A percentile compares a stretch with the other conserved stretches of the same genome.
Conservation (phyloP, 2,329 filamentous ascomycete genomes). For the Pseudocercospora cruenta region DNA sequence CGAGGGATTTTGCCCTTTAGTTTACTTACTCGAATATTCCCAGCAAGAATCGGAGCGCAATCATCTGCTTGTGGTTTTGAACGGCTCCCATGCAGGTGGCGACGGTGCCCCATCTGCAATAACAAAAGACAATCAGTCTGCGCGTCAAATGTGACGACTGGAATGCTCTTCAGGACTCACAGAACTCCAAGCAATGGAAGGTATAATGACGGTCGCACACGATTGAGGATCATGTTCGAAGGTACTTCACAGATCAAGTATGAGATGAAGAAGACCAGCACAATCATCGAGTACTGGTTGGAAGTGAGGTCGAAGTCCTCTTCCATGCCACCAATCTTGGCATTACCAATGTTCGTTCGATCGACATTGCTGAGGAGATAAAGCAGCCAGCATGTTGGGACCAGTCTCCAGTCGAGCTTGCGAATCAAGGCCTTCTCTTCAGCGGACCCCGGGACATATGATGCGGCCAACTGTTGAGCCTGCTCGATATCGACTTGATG, state of each 20-base stretch:
- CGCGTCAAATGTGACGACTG: not conserved
- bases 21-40: slow-evolving; percentile 32
- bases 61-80: slow-evolving; percentile 35
- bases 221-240: slow-evolving; percentile 61
- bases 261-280: slow-evolving; percentile 37
- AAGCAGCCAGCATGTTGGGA: not conserved
- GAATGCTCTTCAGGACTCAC: not conserved
- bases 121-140: not conserved
- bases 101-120: not conserved
- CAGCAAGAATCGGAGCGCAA: slow-evolving; percentile 42
- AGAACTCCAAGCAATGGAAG: slow-evolving; percentile 42
- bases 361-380: slow-evolving; percentile 40
- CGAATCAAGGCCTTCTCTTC: slow-evolving; percentile 12
- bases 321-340: slow-evolving; percentile 51
- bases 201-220: slow-evolving; percentile 57
- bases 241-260: slow-evolving; percentile 67
- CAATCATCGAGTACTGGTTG: slow-evolving; percentile 36
- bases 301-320: slow-evolving; percentile 50
- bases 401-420: slow-evolving; percentile 15
- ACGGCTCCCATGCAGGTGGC: slow-evolving; percentile 9
- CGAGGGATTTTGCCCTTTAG: no score
- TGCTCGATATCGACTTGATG: slow-evolving; percentile 9
- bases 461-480: slow-evolving; percentile 3
- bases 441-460: not conserved
- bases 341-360: slow-evolving; percentile 41